Conservation (phyloP, 495 filamentous ascomycete species). For the Aspergillus leporis region DNA sequence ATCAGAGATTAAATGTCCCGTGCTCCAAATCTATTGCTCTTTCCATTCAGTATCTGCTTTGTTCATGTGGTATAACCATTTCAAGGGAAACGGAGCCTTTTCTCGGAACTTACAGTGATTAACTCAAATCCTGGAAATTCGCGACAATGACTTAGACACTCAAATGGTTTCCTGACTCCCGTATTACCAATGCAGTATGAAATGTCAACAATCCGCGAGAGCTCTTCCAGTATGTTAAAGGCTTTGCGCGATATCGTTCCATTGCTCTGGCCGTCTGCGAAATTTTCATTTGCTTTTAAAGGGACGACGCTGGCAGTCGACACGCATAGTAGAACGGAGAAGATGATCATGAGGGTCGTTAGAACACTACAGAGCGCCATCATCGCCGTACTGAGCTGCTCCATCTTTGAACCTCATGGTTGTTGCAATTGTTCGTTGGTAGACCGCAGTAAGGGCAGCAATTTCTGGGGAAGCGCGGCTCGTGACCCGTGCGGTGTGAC, state of each 20-base stretch:
- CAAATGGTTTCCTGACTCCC: slow-evolving; percentile 80
- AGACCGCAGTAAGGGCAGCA: not conserved
- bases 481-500: not conserved
- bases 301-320: slow-evolving; percentile 1
- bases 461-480: not conserved
- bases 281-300: not conserved
- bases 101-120: slow-evolving; percentile 53
- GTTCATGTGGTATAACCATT: not conserved
- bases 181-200: slow-evolving; percentile 88
- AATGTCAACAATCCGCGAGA: slow-evolving; percentile 88
- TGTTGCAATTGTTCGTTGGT: not conserved
- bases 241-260: slow-evolving; percentile 57
- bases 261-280: not conserved
- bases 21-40: slow-evolving; percentile 73
- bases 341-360: not conserved
- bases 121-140: slow-evolving; percentile 81
- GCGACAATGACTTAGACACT: slow-evolving; percentile 77
- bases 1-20: slow-evolving; percentile 81
- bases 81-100: not conserved
- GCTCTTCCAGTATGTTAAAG: slow-evolving; percentile 80
- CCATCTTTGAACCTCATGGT: not conserved
- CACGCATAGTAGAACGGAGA: not conserved
- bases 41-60: slow-evolving; percentile 8
- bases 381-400: not conserved
- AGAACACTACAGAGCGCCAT: not conserved